Evolutionary conservation across 495 filamentous ascomycete genomes (phyloP).

Genomic region (Aspergillus olivimuriae): DNA sequence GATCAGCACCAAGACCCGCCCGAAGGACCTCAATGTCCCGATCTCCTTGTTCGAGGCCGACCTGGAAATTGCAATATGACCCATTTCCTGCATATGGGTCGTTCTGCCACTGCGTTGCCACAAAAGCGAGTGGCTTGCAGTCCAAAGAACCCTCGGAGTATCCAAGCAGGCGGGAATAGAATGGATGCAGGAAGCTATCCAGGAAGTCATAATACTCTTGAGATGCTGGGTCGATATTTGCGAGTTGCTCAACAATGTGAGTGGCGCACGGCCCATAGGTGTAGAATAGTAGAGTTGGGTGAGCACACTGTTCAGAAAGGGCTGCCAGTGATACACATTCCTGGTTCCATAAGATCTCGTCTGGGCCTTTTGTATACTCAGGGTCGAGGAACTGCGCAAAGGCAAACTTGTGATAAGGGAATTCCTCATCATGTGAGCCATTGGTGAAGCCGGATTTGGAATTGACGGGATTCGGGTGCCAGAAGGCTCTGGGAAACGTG

Average conservation of each 20-base stretch:
- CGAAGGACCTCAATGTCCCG: conserved; percentile 68
- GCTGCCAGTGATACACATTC: conserved; percentile 73
- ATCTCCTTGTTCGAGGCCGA: conserved; percentile 62
- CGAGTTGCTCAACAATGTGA: conserved; percentile 43
- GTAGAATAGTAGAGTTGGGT: conserved; percentile 92
- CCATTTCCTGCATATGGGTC: conserved; percentile 84
- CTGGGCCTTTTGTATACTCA: conserved; percentile 63
- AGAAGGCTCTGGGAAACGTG: conserved; percentile 70
- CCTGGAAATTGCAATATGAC: conserved; percentile 86
- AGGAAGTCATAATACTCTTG: conserved; percentile 27
- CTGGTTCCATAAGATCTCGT: conserved; percentile 67
- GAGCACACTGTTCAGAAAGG: conserved; percentile 51
- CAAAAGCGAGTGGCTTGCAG: conserved; percentile 56
- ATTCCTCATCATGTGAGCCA: background rate
- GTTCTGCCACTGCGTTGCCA: conserved; percentile 73
- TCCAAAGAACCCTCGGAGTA: conserved; percentile 46
- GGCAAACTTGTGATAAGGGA: conserved; percentile 12
- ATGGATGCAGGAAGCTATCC: conserved; percentile 45
- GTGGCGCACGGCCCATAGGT: conserved; percentile 59
- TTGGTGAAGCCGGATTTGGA: conserved; percentile 4
- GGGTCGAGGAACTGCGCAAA: conserved; percentile 42
- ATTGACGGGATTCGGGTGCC: conserved; percentile 29
- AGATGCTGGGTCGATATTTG: conserved; percentile 18
- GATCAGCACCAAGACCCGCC: conserved; percentile 53
- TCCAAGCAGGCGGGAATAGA: conserved; percentile 67